These are phyloP conservation scores for Trametopsis cervina DNA, from an alignment of 768 basidiomycete species.

Conservation along the genomic window DNA sequence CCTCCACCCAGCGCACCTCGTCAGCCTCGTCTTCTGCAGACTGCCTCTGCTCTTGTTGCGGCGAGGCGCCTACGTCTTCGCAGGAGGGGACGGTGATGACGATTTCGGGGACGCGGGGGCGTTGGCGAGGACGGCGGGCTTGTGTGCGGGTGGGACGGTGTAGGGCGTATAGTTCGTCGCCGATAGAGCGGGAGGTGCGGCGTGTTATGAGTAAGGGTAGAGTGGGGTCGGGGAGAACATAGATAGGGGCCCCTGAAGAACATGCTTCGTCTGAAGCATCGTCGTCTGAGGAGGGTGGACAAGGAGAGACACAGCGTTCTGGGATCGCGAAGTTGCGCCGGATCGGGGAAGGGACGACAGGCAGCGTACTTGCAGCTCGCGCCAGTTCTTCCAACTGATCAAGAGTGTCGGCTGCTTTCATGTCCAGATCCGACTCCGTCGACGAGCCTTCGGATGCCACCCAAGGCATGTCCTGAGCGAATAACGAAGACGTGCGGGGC, in stretches of 20 bases:
- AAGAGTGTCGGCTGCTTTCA: not conserved
- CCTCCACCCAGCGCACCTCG: slow-evolving; percentile 10
- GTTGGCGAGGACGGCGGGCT: not conserved
- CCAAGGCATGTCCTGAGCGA: not conserved
- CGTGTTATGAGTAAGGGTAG: not conserved
- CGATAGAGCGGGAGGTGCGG: too few species aligned
- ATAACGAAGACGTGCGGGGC: not conserved
- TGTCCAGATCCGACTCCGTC: too few species aligned
- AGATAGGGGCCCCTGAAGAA: not conserved
- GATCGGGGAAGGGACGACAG: not conserved
- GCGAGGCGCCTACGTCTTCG: not conserved
- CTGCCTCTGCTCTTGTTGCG: not conserved
- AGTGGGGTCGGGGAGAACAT: not conserved
- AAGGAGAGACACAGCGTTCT: not conserved
- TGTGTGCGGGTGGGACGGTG: not conserved
- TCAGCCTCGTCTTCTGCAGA: slow-evolving; percentile 3
- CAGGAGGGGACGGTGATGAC: slow-evolving; percentile 4
- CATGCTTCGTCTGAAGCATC: not conserved
- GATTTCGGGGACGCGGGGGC: not conserved
- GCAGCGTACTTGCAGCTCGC: not conserved
- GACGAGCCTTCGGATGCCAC: too few species aligned
- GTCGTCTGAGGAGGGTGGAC: not conserved
- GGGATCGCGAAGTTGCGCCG: not conserved
- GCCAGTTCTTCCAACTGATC: not conserved
- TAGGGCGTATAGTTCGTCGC: too few species aligned